A percentile compares a stretch with the other conserved stretches of the same genome.
Conservation (phyloP, 2,329 filamentous ascomycete species). For the Cyphellophora europaea region DNA sequence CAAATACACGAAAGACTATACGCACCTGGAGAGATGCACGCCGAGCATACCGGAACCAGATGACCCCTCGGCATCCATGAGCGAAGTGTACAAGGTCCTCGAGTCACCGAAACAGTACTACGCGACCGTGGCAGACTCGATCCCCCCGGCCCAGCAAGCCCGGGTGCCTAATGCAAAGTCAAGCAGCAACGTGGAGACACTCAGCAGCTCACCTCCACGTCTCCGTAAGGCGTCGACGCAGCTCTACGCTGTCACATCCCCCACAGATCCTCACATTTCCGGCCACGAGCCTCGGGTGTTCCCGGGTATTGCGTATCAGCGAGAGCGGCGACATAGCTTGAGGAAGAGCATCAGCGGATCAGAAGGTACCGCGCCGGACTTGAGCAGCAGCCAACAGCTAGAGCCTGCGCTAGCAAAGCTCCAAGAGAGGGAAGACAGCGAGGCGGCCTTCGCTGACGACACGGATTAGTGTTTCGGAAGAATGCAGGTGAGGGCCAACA, state of each 20-base stretch:
- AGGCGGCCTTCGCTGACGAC: conserved; percentile 12
- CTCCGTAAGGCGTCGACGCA: conserved; percentile 12
- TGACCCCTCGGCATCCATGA: conserved; percentile 9
- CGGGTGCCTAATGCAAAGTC: conserved; percentile 9
- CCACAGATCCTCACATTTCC: conserved; percentile 15
- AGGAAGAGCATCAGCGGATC: conserved; percentile 13
- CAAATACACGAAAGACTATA: conserved; percentile 18
- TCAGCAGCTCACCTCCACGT: conserved; percentile 9
- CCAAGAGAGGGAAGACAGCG: conserved; percentile 12
- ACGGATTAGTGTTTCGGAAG: too few relatives aligned
- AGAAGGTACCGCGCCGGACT: conserved; percentile 14
- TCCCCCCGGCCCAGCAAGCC: conserved; percentile 13
- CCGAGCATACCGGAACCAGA: conserved; percentile 15
- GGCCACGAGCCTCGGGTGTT: conserved; percentile 30
- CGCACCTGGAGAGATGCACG: conserved; percentile 17
- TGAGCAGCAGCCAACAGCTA: conserved; percentile 15
- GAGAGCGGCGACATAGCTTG: conserved; percentile 21
- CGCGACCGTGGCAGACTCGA: conserved; percentile 15
- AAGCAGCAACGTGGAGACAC: conserved; percentile 3
- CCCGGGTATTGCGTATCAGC: conserved; percentile 32
- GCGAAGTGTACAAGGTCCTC: conserved; percentile 13
- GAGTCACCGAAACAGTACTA: conserved; percentile 19
- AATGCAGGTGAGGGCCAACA: too few relatives aligned
- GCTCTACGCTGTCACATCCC: background rate
- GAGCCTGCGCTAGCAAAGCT: conserved; percentile 18